Conservation (phyloP, 2,329 filamentous ascomycete genomes). For the Beauveria asiatica region DNA sequence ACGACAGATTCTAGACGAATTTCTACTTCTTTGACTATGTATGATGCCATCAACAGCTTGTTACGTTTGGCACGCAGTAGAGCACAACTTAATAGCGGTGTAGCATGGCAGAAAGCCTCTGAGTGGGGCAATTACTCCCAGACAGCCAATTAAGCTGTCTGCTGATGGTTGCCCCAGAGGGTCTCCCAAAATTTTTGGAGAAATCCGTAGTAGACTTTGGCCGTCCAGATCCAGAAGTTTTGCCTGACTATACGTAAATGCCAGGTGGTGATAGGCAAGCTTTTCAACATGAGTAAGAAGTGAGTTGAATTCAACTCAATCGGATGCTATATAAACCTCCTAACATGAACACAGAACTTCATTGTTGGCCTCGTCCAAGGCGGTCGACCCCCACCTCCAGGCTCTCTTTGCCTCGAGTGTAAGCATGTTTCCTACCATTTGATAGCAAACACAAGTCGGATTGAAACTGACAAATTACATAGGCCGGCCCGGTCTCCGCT, state of each 20-base stretch:
- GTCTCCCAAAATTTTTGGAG: conserved; percentile 8
- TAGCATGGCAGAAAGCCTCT: neutral
- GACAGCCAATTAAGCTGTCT: neutral
- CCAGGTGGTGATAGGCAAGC: neutral
- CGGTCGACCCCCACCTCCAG: conserved; percentile 59
- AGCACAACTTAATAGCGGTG: conserved; percentile 7
- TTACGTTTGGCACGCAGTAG: too few relatives aligned
- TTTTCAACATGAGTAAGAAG: conserved; percentile 15
- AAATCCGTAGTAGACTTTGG: neutral
- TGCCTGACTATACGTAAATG: neutral
- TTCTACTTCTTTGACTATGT: too few relatives aligned
- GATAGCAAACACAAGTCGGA: neutral
- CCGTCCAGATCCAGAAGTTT: neutral
- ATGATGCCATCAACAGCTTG: too few relatives aligned
- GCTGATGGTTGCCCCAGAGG: neutral
- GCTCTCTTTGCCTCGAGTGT: conserved; percentile 67
- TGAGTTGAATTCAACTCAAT: neutral
- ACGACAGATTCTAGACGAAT: too few relatives aligned
- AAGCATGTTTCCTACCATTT: conserved; percentile 28
- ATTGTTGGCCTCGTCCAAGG: conserved; percentile 39
- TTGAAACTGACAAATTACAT: conserved; percentile 9
- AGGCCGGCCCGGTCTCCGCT: conserved; percentile 45
- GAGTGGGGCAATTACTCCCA: neutral
- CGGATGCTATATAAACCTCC: neutral
- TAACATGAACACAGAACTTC: conserved; percentile 22